Evolutionary conservation across 1,284 basidiomycete species (phyloP).

Genomic region (Ceratobasidium sp.): DNA sequence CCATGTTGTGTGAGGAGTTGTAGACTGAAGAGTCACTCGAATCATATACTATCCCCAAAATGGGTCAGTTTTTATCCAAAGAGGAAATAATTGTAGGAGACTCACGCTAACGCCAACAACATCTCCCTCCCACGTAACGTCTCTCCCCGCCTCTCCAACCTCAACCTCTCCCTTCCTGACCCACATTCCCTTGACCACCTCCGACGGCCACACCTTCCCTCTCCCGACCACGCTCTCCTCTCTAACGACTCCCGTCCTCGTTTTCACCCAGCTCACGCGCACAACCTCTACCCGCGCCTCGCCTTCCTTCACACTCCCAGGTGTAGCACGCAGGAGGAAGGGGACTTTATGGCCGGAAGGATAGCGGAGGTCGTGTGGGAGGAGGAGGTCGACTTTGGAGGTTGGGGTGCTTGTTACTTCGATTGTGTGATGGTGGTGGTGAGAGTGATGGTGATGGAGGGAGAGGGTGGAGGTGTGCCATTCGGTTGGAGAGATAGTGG

Average conservation of each 20-base stretch:
- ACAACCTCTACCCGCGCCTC: not conserved
- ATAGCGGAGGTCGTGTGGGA: not conserved
- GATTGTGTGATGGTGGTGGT: not conserved
- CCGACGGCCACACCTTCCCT: too few species aligned
- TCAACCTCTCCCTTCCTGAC: slow-evolving; percentile 7
- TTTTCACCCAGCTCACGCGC: not conserved
- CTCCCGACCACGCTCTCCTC: too few species aligned
- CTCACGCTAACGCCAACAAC: slow-evolving; percentile 7
- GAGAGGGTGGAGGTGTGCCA: not conserved
- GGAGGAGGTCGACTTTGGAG: not conserved
- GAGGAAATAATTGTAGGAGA: not conserved
- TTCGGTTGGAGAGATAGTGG: not conserved
- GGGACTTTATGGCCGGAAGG: not conserved
- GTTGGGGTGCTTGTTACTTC: not conserved
- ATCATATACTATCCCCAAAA: slow-evolving; percentile 27
- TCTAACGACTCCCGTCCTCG: not conserved
- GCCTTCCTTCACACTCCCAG: too few species aligned
- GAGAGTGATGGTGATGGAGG: too few species aligned
- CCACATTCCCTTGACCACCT: not conserved
- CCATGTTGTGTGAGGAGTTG: too few species aligned
- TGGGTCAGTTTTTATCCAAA: too few species aligned
- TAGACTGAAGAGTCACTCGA: too few species aligned
- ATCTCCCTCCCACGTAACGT: slow-evolving; percentile 5
- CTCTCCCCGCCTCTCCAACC: not conserved
- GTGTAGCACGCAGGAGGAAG: not conserved